These are phyloP conservation scores for Yamadazyma membranifaciens DNA, from an alignment of 1,139 yeast genomes.

Conservation along the genomic window DNA sequence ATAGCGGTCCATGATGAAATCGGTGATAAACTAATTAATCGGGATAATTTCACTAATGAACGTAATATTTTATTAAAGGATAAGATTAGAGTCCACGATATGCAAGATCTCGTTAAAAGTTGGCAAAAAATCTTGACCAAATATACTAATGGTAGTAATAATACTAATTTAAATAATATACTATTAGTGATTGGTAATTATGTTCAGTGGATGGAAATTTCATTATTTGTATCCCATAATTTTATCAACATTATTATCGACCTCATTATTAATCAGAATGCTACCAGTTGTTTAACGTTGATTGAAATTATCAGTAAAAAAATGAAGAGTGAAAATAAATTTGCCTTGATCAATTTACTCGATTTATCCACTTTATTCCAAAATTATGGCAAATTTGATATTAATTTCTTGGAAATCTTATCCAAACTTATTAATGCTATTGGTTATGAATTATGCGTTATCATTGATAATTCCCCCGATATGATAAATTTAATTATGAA, in stretches of 20 bases:
- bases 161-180: slow-evolving; percentile 57
- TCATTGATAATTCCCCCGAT: slow-evolving; percentile 48
- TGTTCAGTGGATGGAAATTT: slow-evolving; percentile 94
- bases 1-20: slow-evolving; percentile 83
- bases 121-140: slow-evolving; percentile 64
- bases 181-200: slow-evolving; percentile 76
- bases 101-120: slow-evolving; percentile 59
- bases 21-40: slow-evolving; percentile 82
- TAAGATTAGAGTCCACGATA: slow-evolving; percentile 72
- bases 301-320: slow-evolving; percentile 84
- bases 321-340: slow-evolving; percentile 85
- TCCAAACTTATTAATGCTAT: slow-evolving; percentile 75
- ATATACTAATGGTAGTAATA: slow-evolving; percentile 18
- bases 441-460: slow-evolving; percentile 70
- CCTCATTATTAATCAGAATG: slow-evolving; percentile 10
- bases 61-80: slow-evolving; percentile 78
- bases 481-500: slow-evolving; percentile 41
- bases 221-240: slow-evolving; percentile 67
- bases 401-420: slow-evolving; percentile 74
- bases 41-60: slow-evolving; percentile 61
- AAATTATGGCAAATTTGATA: slow-evolving; percentile 30
- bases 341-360: slow-evolving; percentile 69
- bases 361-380: slow-evolving; percentile 59
- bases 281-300: slow-evolving; percentile 65
- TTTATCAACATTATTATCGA: slow-evolving; percentile 59